These are phyloP conservation scores for Corylus americana DNA, from an alignment of 306 rosid species.

Conservation along the genomic window DNA sequence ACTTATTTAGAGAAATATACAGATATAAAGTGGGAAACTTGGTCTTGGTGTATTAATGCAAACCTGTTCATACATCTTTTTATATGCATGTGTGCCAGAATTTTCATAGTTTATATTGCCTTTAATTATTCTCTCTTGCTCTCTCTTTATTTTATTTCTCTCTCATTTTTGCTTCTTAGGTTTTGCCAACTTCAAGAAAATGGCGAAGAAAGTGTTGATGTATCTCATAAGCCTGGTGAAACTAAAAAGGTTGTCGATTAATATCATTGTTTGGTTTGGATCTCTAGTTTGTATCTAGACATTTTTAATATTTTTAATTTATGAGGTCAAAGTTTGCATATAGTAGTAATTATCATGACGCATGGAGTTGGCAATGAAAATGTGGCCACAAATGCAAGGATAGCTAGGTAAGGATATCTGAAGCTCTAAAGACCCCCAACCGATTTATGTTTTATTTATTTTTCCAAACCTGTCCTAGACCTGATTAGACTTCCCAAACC, in stretches of 20 bases:
- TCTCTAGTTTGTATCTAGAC: constrained; percentile 10
- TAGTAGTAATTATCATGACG: not conserved
- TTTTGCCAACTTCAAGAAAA: constrained; percentile 52
- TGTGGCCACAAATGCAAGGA: not conserved
- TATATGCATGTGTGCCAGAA: not conserved
- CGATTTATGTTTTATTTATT: too few species aligned
- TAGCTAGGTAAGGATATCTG: not conserved
- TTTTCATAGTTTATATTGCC: not conserved
- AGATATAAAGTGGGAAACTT: not conserved
- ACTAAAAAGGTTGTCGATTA: constrained; percentile 57
- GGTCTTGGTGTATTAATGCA: not conserved
- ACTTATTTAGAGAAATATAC: not conserved
- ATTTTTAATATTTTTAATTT: not conserved
- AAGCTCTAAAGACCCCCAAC: too few species aligned
- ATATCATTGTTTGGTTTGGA: constrained; percentile 24
- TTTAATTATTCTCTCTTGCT: not conserved
- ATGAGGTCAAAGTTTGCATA: not conserved
- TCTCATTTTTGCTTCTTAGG: constrained; percentile 41
- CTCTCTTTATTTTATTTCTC: constrained; percentile 3
- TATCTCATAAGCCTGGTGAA: constrained; percentile 34
- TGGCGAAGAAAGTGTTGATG: constrained; percentile 30
- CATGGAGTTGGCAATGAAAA: not conserved
- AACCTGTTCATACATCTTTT: not conserved
- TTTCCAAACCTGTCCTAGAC: too few species aligned
- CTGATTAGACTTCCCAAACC: not conserved